Percentiles rank a stretch among this genome's conserved stretches.
These are phyloP conservation scores for Prunus padus DNA, from an alignment of 306 rosid species.

Conservation along the genomic window DNA sequence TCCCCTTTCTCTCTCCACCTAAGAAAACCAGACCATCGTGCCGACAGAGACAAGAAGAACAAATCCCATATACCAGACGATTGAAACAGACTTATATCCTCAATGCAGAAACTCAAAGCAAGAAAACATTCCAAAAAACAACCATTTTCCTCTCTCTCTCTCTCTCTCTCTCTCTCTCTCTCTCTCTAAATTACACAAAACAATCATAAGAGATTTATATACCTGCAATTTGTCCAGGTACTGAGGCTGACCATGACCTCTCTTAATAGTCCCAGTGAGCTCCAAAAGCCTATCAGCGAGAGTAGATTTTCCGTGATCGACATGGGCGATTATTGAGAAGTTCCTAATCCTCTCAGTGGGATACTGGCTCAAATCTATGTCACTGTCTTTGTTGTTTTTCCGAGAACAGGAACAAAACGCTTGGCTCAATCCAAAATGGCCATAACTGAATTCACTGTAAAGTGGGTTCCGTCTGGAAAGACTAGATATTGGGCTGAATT, in stretches of 20 bases:
- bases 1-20: conserved; percentile 97
- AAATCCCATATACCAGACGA: background rate
- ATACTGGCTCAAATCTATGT: conserved; percentile 60
- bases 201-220: background rate
- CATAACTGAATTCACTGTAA: conserved; percentile 21
- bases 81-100: background rate
- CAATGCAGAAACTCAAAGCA: conserved; percentile 3
- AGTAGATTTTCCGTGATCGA: conserved; percentile 83
- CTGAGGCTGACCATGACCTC: conserved; percentile 92
- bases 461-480: conserved; percentile 25
- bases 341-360: conserved; percentile 73
- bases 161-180: background rate
- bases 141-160: too few relatives aligned
- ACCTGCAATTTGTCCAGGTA: conserved; percentile 90
- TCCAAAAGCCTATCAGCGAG: conserved; percentile 85
- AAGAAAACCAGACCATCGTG: conserved; percentile 14
- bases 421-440: conserved; percentile 34
- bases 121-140: conserved; percentile 2
- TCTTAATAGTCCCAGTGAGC: conserved; percentile 92
- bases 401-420: conserved; percentile 59
- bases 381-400: conserved; percentile 43
- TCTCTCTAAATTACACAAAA: background rate
- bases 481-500: conserved; percentile 19
- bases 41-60: background rate
- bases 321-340: conserved; percentile 82